Conservation (phyloP, 1,284 basidiomycete genomes). For the Acaromyces ingoldii region DNA sequence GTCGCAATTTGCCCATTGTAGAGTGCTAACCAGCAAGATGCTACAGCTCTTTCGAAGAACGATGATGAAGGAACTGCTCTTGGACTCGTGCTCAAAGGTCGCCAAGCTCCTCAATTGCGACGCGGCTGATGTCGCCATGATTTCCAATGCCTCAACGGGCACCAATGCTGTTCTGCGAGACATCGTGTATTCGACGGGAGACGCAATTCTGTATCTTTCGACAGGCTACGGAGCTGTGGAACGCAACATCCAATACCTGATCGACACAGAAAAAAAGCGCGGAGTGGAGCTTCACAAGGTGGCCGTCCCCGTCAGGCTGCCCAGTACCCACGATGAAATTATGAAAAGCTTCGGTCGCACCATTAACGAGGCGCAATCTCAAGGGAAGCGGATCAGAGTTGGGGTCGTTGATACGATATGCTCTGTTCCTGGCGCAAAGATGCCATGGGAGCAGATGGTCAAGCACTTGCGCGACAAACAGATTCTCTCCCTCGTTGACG, state of each 20-base stretch:
- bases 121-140: constrained; percentile 28
- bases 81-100: background rate
- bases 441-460: constrained; percentile 73
- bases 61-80: background rate
- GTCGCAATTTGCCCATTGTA: background rate
- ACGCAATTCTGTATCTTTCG: constrained; percentile 34
- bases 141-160: constrained; percentile 46
- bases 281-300: constrained; percentile 26
- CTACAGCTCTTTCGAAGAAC: constrained; percentile 5
- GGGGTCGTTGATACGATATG: constrained; percentile 71
- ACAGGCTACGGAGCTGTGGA: constrained; percentile 47
- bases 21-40: background rate
- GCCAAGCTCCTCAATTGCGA: constrained; percentile 8
- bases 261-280: constrained; percentile 27
- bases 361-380: constrained; percentile 9
- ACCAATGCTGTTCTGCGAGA: constrained; percentile 44
- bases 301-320: constrained; percentile 35
- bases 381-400: constrained; percentile 70
- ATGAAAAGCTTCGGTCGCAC: constrained; percentile 33
- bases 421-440: constrained; percentile 64
- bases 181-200: constrained; percentile 36
- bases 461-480: constrained; percentile 28
- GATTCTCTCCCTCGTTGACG: constrained; percentile 60
- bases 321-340: constrained; percentile 37
- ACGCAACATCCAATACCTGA: constrained; percentile 36